These are phyloP conservation scores for Globisporangium nodosum DNA, from an alignment of 352 stramenopile genomes.

Conservation along the genomic window DNA sequence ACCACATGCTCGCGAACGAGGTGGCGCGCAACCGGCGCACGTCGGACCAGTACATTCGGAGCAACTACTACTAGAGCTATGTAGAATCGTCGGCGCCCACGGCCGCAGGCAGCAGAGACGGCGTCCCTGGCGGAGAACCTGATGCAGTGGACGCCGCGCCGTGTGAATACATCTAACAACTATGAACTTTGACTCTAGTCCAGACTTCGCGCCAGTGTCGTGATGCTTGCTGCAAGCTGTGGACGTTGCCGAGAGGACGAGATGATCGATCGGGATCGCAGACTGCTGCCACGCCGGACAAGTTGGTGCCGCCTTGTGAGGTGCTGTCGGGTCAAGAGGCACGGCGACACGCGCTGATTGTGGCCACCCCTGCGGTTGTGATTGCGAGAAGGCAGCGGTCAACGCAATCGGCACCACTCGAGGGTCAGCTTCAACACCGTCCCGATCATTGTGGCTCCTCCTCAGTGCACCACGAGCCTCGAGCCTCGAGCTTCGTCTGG, in stretches of 20 bases:
- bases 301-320: no score
- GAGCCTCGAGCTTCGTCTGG: no score
- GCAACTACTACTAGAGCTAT: conserved; percentile 69
- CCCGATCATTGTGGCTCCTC: background rate
- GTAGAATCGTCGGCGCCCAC: background rate
- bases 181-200: background rate
- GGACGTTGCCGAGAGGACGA: no score
- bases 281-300: no score
- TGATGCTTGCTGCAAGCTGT: no score
- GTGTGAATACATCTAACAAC: background rate
- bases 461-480: background rate
- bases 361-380: background rate
- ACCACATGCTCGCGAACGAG: conserved; percentile 76
- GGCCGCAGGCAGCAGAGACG: background rate
- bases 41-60: conserved; percentile 84
- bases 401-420: background rate
- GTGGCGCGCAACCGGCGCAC: conserved; percentile 77
- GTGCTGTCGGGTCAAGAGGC: no score
- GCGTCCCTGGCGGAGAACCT: no score
- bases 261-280: no score
- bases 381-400: background rate
- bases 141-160: background rate
- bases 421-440: background rate
- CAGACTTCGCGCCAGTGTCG: no score
- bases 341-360: background rate